phyloP scores from a whole-genome alignment of 257 asterid genomes.

The Salvia miltiorrhiza region DNA sequence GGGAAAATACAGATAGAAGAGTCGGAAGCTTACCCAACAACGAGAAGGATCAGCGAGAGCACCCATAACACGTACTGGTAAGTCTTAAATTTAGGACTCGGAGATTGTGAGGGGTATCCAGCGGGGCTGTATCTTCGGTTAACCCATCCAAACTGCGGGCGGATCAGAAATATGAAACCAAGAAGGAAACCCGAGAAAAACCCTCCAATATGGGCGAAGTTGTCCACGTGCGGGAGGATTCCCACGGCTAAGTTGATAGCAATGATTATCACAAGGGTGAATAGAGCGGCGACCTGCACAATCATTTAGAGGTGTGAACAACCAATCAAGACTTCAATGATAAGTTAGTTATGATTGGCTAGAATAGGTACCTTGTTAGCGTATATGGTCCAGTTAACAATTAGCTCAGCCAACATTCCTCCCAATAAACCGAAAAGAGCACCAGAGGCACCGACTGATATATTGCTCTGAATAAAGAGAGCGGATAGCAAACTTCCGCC shows the following conservation, averaged over 20 bases:
- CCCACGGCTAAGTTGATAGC: conserved; percentile 76
- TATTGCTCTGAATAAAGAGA: conserved; percentile 69
- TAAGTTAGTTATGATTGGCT: neutral
- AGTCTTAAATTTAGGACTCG: conserved; percentile 51
- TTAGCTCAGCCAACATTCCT: conserved; percentile 82
- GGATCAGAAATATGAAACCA: conserved; percentile 73
- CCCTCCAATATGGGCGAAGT: conserved; percentile 89
- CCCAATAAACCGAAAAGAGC: conserved; percentile 91
- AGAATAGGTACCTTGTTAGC: conserved; percentile 61
- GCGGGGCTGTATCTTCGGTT: conserved; percentile 49
- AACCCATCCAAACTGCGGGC: conserved; percentile 87
- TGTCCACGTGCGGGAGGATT: conserved; percentile 84
- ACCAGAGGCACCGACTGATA: conserved; percentile 95
- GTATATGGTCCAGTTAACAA: conserved; percentile 83
- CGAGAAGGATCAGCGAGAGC: conserved; percentile 55
- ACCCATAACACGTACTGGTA: conserved; percentile 70
- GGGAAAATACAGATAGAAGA: neutral
- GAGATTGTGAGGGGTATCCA: conserved; percentile 35
- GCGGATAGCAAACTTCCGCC: conserved; percentile 88
- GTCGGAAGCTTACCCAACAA: conserved; percentile 57
- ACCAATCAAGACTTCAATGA: neutral
- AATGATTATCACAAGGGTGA: conserved; percentile 64
- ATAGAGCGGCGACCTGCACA: conserved; percentile 54
- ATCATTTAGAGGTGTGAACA: neutral
- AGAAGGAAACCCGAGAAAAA: conserved; percentile 75